phyloP scores from a whole-genome alignment of 148 eudicot species.

The Polygonum maritimum region DNA sequence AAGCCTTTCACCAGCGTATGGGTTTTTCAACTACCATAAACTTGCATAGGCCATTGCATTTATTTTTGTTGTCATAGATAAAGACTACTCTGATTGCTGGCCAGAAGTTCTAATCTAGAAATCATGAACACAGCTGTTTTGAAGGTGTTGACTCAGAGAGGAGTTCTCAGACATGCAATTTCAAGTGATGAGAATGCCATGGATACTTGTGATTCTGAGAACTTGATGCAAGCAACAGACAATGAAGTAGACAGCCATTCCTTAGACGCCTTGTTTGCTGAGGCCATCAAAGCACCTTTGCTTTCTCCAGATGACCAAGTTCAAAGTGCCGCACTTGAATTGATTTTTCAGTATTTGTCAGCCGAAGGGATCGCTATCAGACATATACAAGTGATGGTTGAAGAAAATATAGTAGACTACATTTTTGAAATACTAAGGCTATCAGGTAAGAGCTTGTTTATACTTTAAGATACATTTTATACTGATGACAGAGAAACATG shows the following conservation, averaged over 20 bases:
- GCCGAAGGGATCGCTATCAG: slow-evolving; percentile 40
- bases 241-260: slow-evolving; percentile 31
- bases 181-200: slow-evolving; percentile 29
- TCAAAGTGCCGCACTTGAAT: slow-evolving; percentile 64
- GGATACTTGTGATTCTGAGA: slow-evolving; percentile 49
- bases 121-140: slow-evolving; percentile 55
- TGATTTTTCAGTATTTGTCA: slow-evolving; percentile 56
- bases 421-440: slow-evolving; percentile 77
- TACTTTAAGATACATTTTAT: not conserved
- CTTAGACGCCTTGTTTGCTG: slow-evolving; percentile 66
- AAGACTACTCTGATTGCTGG: not conserved
- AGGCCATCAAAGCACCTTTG: slow-evolving; percentile 86
- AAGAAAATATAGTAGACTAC: slow-evolving; percentile 83
- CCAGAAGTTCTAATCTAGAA: slow-evolving; percentile 5
- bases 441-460: slow-evolving; percentile 39
- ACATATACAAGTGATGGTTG: slow-evolving; percentile 57
- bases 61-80: not conserved
- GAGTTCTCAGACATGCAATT: slow-evolving; percentile 50
- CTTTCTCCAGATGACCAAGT: slow-evolving; percentile 79
- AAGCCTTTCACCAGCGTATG: not conserved
- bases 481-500: not conserved
- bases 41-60: not conserved
- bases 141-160: slow-evolving; percentile 69
- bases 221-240: slow-evolving; percentile 43
- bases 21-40: not conserved